Evolutionary conservation across 1,284 basidiomycete genomes (phyloP).

Genomic region (Ceratobasidium sp.): DNA sequence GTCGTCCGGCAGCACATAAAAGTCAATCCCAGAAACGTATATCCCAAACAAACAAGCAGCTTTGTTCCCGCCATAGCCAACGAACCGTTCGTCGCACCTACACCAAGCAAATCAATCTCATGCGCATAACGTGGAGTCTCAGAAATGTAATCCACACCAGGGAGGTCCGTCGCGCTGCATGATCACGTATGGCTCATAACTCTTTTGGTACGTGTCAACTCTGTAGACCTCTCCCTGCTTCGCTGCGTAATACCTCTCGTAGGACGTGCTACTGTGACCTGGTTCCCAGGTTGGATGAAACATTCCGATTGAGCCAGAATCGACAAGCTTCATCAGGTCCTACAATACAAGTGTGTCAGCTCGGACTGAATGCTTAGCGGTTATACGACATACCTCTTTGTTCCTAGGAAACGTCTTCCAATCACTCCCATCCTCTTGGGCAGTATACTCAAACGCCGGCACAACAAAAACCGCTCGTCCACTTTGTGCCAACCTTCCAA

Average conservation of each 20-base stretch:
- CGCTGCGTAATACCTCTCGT: conserved; percentile 71
- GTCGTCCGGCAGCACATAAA: conserved; percentile 83
- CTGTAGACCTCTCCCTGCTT: conserved; percentile 74
- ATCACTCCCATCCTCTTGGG: conserved; percentile 69
- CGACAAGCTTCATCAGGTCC: conserved; percentile 67
- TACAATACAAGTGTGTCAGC: conserved; percentile 50
- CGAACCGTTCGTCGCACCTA: conserved; percentile 88
- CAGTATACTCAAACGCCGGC: conserved; percentile 80
- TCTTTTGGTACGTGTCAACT: conserved; percentile 76
- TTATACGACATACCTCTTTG: conserved; percentile 63
- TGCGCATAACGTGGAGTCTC: background rate
- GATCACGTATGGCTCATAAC: conserved; percentile 86
- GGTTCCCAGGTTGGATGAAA: conserved; percentile 80
- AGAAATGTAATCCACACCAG: conserved; percentile 59
- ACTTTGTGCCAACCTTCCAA: conserved; percentile 54
- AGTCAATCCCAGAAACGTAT: conserved; percentile 73
- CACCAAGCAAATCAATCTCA: background rate
- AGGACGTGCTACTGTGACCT: conserved; percentile 84
- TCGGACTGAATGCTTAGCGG: background rate
- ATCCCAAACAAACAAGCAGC: conserved; percentile 74
- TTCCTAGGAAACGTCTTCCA: conserved; percentile 68
- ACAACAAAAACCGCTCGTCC: conserved; percentile 76
- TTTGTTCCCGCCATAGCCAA: conserved; percentile 83
- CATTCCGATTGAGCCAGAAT: conserved; percentile 67
- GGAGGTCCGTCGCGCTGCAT: conserved; percentile 78